Percentiles rank a stretch among this genome's conserved stretches.
Evolutionary conservation across 306 rosid species (phyloP).

Genomic region (Geum urbanum): DNA sequence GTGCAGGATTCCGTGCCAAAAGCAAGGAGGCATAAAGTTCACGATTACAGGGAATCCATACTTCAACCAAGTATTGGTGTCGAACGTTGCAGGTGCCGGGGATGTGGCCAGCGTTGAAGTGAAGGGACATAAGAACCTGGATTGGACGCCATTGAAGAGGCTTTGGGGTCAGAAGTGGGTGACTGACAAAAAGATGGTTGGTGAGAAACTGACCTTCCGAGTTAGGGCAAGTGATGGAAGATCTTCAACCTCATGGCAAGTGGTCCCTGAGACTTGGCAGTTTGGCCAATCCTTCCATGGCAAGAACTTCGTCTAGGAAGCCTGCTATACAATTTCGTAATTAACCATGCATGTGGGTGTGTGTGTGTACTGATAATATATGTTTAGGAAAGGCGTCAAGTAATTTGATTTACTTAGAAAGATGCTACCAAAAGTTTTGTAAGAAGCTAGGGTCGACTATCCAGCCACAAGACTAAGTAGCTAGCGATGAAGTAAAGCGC

Average conservation of each 20-base stretch:
- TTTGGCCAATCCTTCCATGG: constrained; percentile 4
- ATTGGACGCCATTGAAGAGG: constrained; percentile 1
- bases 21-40: constrained; percentile 11
- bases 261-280: not conserved
- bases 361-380: too few relatives aligned
- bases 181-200: not conserved
- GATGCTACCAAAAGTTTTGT: not conserved
- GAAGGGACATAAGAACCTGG: not conserved
- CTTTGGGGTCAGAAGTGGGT: constrained; percentile 9
- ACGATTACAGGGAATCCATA: constrained; percentile 1
- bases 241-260: not conserved
- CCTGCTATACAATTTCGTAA: not conserved
- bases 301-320: not conserved
- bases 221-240: constrained; percentile 3
- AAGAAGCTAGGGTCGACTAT: too few relatives aligned
- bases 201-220: constrained; percentile 1
- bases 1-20: not conserved
- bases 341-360: too few relatives aligned
- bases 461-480: too few relatives aligned
- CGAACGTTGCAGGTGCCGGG: not conserved
- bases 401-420: not conserved
- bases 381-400: not conserved
- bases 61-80: constrained; percentile 1
- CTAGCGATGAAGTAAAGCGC: not conserved
- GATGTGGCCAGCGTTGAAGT: constrained; percentile 6